Conservation (phyloP, 2,329 filamentous ascomycete genomes). For the Sporothrix variecibatus region DNA sequence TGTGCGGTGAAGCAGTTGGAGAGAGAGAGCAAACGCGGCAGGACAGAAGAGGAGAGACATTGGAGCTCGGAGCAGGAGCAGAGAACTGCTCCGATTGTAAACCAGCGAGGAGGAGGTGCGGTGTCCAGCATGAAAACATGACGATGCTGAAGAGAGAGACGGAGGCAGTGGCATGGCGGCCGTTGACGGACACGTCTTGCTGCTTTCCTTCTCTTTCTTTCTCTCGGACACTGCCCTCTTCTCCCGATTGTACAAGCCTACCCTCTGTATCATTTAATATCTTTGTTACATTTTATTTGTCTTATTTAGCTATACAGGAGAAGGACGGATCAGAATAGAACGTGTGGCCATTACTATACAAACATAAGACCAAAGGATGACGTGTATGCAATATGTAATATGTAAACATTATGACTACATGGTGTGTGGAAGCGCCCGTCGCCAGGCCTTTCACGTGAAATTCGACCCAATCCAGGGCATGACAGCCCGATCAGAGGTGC, state of each 20-base stretch:
- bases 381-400: background rate
- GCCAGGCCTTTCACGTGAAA: background rate
- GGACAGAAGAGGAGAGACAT: background rate
- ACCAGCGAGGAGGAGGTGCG: background rate
- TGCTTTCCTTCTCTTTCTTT: background rate
- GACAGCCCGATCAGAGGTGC: background rate
- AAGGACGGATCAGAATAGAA: constrained; percentile 2
- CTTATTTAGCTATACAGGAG: constrained; percentile 4
- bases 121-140: background rate
- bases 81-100: constrained; percentile 13
- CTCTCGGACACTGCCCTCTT: background rate
- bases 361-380: background rate
- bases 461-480: background rate
- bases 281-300: constrained; percentile 14
- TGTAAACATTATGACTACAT: constrained; percentile 5
- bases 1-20: background rate
- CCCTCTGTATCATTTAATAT: constrained; percentile 13
- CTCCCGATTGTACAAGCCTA: background rate
- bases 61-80: background rate
- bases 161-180: background rate
- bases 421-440: background rate
- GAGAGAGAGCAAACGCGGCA: background rate
- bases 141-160: background rate
- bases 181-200: background rate
- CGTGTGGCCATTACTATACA: background rate